Base-by-base conservation (phyloP, 2,329 filamentous ascomycete species). In the Mycosphaerella arachidis region DNA sequence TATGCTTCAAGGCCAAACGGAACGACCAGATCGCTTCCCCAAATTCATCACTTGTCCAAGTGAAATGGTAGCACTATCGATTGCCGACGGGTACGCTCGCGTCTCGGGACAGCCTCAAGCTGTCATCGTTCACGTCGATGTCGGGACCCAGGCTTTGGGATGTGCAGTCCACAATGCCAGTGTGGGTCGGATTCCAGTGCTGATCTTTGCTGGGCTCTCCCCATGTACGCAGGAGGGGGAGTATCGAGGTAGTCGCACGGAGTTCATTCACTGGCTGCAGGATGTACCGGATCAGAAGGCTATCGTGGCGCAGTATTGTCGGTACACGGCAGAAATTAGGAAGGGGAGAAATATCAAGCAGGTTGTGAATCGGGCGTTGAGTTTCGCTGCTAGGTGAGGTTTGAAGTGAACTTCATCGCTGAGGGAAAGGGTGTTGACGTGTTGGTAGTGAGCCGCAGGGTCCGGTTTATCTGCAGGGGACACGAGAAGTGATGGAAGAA, bases 221-320 rank as follows among this genome's bases (percentile, higher is more conserved):
- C 90, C 90, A 0, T 90, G 86, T 71, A 92, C 90, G 0, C 81
- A 87, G 31, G 88, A 92, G 67, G 90, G 90, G 16, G 90, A 92
- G 74, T 84, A 89, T 76, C 82, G 87, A 0, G 90, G 90, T 12
- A 87, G 83, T n/a, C 80, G 90, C 56, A 92, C 89, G 1, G 90
- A 93, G 74, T 92, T 90, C 72, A 92, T 92, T 66, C 90, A 93
- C 73, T 93, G 90, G 89, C 87, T 92, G 33, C 90, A 93, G 69
- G 88, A 93, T 73, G 87, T 92, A 2, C 89, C 88, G 0, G 89
- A 93, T 68, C 90, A 93, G 73, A 90, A 88, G 72, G 83, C 86
- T 68, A 92, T 96, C 60, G 79, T 96, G 3, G 79, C 84, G 0
- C 91, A 96, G 76, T 96, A 96, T 74, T 96, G 92, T 72, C 84